Evolutionary conservation across 1,284 basidiomycete species (phyloP), one percentile per base, ranked within the genome.

Genomic region (Cerrena zonata): DNA sequence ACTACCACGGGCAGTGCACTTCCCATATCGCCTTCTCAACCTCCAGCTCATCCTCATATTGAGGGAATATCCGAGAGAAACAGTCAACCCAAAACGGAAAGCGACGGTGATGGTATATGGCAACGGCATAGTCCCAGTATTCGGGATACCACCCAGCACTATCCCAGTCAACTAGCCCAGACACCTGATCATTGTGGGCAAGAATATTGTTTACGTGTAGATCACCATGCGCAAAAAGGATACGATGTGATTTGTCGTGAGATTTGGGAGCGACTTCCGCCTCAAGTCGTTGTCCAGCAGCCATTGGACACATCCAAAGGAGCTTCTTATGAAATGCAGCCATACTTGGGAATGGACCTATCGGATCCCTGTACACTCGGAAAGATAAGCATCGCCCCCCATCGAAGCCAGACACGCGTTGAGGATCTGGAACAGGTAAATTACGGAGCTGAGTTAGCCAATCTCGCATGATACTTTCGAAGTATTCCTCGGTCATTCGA

Each of bases 81-180:
- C 15, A n/a, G 22, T 4, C n/a, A 4, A 13, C 13, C 4, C 19
- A 44, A 2, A 18, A 19, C 30, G 2, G 22, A 22, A 10, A 23
- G 11, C 5, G 13, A 13, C 26, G 39, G 25, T 24, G 34, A 5
- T 21, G 2, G 40, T 50, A 26, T 23, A 48, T 48, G 21, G 54
- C 54, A 39, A 53, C 53, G 10, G 49, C 22, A 18, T 38, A 43
- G 5, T 51, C 49, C 49, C 49, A 51, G 19, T 51, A 47, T 45
- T 47, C 49, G 4, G 49, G 49, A 26, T 38, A 27, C 53, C 53
- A 55, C 3, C 24, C 51, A 7, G 53, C 53, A 36, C 53, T 53
- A 21, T 45, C 51, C 47, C 47, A 55, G 45, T 55, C 51, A 26
- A 55, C 36, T 12, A 55, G 39, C 11, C 51, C 51, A 13, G 41